Evolutionary conservation across 2,329 filamentous ascomycete genomes (phyloP), one percentile per base, ranked within the genome.

Genomic region (Aspergillus nomiae): DNA sequence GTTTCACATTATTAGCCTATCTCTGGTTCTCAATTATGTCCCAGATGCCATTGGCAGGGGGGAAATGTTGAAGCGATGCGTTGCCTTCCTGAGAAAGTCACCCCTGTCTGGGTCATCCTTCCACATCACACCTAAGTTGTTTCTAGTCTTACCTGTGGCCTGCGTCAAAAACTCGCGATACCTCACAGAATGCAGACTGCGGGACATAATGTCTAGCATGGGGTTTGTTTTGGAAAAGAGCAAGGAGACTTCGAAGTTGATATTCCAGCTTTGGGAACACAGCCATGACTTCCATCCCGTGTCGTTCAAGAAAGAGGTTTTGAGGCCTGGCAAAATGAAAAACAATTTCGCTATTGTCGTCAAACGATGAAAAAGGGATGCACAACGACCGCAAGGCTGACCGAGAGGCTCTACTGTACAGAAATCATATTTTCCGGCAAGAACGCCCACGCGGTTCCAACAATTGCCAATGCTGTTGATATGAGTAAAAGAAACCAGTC

Each of bases 121-220:
- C 10, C 67, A 73, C 5, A 71, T 77, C 45, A 74, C 77, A 28
- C 74, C 82, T 1, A 88, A 86, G 48, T 80, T 99, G 10, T 99
- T 99, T 76, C 81, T 99, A 34, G 95, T 99, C 11, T 81, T 99
- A 2, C 95, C 95, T 2, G 87, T 92, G 36, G 90, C 94, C 24
- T 99, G 95, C 73, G 84, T 98, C 56, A 85, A 86, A 26, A 99
- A 99, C 75, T 97, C 94, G 19, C 87, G 95, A 57, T 99, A 99
- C 74, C 86, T 97, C 73, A 89, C 92, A 60, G 88, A 94, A 65
- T 76, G 82, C 21, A 85, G 87, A 58, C 78, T 99, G 26, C 77
- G 85, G 9, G 83, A 84, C 4, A 92, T 99, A 63, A 92, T 98
- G 92, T 76, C 77, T 3, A 86, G 85, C 55, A 78, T 99, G 43